Conservation (phyloP, 2,329 filamentous ascomycete species). For the Cladosporium sp. region DNA sequence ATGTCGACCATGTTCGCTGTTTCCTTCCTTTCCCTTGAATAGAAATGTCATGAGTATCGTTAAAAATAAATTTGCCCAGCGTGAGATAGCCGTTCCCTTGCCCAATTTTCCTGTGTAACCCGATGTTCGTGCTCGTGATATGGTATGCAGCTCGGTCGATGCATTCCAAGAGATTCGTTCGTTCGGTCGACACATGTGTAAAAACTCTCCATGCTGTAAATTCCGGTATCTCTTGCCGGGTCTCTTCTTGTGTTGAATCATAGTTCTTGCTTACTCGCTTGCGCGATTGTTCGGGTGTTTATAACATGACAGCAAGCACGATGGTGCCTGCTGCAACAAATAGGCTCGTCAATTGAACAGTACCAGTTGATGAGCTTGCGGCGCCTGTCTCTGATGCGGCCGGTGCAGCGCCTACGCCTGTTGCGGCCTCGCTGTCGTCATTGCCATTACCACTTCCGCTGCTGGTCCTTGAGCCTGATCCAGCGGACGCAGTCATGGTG, state of each 20-base stretch:
- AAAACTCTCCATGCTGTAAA: neutral
- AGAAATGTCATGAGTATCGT: neutral
- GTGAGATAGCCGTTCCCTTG: neutral
- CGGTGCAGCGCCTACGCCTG: neutral
- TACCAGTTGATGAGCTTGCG: neutral
- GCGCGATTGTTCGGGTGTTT: neutral
- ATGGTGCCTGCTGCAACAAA: neutral
- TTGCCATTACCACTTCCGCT: neutral
- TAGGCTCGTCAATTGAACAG: neutral
- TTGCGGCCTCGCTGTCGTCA: neutral
- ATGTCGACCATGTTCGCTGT: neutral
- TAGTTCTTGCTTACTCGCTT: neutral
- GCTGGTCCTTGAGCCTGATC: neutral
- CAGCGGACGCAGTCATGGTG: slow-evolving; percentile 15
- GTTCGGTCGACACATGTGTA: neutral
- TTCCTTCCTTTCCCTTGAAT: too few relatives aligned
- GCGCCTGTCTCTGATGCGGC: neutral
- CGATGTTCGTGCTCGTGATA: neutral
- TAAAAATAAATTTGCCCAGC: neutral
- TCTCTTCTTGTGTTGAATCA: neutral
- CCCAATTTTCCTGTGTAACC: neutral
- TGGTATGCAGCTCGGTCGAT: neutral
- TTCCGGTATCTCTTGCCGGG: neutral
- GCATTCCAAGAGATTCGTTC: neutral
- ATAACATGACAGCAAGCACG: neutral